Conservation (phyloP, 2,329 filamentous ascomycete species). For the Zopfia rhizophila region DNA sequence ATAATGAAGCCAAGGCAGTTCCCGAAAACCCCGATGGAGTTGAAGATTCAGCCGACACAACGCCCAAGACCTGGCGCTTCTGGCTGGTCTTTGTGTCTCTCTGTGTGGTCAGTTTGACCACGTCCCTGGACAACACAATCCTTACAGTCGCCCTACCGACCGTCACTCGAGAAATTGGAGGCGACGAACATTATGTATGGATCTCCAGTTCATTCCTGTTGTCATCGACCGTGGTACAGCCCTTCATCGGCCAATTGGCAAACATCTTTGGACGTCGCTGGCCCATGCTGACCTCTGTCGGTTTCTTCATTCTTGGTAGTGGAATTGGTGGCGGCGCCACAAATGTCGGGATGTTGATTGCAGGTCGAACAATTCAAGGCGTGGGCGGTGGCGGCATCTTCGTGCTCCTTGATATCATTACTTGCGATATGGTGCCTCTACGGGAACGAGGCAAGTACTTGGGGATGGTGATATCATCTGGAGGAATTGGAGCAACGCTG, state of each 20-base stretch:
- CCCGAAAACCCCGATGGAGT: no score
- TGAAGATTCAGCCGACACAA: no score
- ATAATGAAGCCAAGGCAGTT: no score
- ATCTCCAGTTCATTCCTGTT: constrained; percentile 17
- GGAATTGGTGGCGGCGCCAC: constrained; percentile 61
- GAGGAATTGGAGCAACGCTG: constrained; percentile 16
- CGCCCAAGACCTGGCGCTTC: no score
- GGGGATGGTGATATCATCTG: constrained; percentile 19
- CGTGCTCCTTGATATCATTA: constrained; percentile 57
- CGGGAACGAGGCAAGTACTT: constrained; percentile 53
- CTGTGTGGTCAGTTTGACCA: constrained; percentile 31
- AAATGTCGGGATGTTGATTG: constrained; percentile 60
- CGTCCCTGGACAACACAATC: constrained; percentile 43
- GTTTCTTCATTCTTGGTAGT: constrained; percentile 62
- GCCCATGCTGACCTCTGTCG: constrained; percentile 39
- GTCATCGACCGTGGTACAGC: constrained; percentile 35
- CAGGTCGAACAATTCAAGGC: constrained; percentile 64
- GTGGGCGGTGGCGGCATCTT: constrained; percentile 56
- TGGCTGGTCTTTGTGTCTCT: constrained; percentile 42
- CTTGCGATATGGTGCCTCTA: constrained; percentile 61
- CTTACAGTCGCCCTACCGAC: constrained; percentile 50
- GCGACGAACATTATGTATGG: constrained; percentile 17
- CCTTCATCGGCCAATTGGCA: constrained; percentile 22
- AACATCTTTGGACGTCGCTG: constrained; percentile 58
- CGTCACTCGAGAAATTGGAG: constrained; percentile 42